These are phyloP conservation scores for Rhodotorula sp. DNA, from an alignment of 1,284 basidiomycete species.

Conservation along the genomic window DNA sequence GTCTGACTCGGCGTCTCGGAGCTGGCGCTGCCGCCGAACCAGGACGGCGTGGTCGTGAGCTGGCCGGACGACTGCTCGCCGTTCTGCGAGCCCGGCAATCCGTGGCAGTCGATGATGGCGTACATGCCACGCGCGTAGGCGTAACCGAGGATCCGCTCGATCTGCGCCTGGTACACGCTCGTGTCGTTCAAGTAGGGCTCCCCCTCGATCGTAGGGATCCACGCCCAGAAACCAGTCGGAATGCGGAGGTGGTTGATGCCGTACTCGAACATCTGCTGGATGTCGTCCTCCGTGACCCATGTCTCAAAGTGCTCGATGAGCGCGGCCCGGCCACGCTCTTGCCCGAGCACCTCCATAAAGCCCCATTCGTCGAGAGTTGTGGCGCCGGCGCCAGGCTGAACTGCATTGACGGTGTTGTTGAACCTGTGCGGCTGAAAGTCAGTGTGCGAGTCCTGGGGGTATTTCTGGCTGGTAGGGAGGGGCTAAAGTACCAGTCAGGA, in stretches of 20 bases:
- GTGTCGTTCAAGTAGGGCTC: constrained; percentile 45
- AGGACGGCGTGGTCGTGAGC: constrained; percentile 17
- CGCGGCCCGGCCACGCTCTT: constrained; percentile 14
- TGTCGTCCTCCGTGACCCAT: constrained; percentile 51
- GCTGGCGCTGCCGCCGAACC: constrained; percentile 21
- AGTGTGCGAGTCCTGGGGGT: constrained; percentile 10
- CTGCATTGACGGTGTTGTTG: constrained; percentile 44
- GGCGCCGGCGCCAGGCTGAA: constrained; percentile 31
- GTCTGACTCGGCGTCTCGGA: constrained; percentile 38
- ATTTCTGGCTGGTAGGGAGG: no score
- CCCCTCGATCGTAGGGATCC: constrained; percentile 42
- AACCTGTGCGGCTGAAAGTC: constrained; percentile 46
- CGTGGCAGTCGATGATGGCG: constrained; percentile 52
- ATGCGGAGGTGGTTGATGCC: constrained; percentile 50
- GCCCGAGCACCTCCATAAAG: constrained; percentile 42
- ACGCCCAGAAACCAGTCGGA: constrained; percentile 50
- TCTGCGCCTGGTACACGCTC: constrained; percentile 38
- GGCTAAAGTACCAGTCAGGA: background rate
- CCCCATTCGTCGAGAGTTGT: constrained; percentile 51
- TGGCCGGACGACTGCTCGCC: constrained; percentile 46
- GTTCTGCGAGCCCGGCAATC: constrained; percentile 53
- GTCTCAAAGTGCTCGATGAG: constrained; percentile 49
- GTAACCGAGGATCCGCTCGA: constrained; percentile 54
- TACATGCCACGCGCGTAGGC: constrained; percentile 55
- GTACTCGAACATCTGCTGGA: constrained; percentile 46